A percentile compares a stretch with the other conserved stretches of the same genome.
Evolutionary conservation across 352 stramenopile species (phyloP).

Genomic region (Globisporangium acanthophoron): DNA sequence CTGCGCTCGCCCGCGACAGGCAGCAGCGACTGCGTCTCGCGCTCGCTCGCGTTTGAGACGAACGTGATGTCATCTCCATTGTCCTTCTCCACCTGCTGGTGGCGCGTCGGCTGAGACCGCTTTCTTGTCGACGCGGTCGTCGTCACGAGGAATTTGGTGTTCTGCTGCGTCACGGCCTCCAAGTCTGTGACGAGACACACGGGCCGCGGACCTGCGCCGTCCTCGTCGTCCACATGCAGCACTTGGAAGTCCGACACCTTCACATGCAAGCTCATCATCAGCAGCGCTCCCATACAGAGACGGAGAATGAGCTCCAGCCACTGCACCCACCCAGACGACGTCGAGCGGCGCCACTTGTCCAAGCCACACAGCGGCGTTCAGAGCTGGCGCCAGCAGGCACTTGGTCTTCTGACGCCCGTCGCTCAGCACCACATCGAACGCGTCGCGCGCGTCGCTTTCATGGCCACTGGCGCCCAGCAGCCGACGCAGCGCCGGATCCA

Average conservation of each 20-base stretch:
- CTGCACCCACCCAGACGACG: constrained; percentile 26
- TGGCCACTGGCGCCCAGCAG: constrained; percentile 20
- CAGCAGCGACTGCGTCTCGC: constrained; percentile 34
- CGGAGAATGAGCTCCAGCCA: background rate
- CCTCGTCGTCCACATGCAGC: constrained; percentile 1
- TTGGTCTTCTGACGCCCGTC: constrained; percentile 43
- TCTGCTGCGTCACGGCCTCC: background rate
- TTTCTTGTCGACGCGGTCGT: background rate
- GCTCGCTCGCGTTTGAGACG: constrained; percentile 22
- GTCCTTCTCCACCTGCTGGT: background rate
- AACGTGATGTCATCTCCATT: constrained; percentile 26
- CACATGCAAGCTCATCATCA: too few species aligned
- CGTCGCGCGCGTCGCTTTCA: constrained; percentile 18
- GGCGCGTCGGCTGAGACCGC: background rate
- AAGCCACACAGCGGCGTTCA: constrained; percentile 40
- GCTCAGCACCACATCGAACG: constrained; percentile 64
- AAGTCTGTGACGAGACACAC: constrained; percentile 21
- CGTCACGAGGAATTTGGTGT: constrained; percentile 5
- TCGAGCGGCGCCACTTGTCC: constrained; percentile 21
- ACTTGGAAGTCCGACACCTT: constrained; percentile 7
- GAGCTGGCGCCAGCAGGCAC: constrained; percentile 28
- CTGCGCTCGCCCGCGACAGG: constrained; percentile 35
- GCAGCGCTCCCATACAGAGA: background rate
- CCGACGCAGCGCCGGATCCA: constrained; percentile 34
- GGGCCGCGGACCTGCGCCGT: background rate